These are phyloP conservation scores for Hypomyces rosellus DNA, from an alignment of 2,329 filamentous ascomycete species.

Conservation along the genomic window DNA sequence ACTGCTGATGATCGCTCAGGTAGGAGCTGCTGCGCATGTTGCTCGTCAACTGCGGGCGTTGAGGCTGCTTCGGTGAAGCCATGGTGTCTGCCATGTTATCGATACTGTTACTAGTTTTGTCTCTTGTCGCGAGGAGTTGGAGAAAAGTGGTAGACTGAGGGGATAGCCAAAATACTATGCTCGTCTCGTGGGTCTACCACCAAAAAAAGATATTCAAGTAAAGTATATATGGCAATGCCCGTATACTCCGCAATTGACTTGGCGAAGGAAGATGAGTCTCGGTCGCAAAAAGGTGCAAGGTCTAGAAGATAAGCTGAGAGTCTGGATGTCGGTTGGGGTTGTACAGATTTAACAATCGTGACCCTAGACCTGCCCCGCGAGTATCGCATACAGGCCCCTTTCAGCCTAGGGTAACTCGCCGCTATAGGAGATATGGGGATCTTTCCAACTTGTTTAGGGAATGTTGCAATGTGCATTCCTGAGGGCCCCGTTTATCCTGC, in stretches of 20 bases:
- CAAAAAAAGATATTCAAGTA: neutral
- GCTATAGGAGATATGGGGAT: neutral
- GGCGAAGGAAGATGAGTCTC: too few species aligned
- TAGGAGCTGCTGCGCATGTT: slow-evolving; percentile 56
- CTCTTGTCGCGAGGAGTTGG: neutral
- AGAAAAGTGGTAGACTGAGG: neutral
- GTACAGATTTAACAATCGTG: neutral
- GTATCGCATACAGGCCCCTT: neutral
- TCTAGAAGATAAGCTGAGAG: neutral
- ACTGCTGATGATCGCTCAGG: slow-evolving; percentile 57
- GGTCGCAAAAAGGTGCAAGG: neutral
- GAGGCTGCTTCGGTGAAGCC: slow-evolving; percentile 23
- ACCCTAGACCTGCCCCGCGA: neutral
- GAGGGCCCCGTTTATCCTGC: neutral
- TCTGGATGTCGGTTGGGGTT: neutral
- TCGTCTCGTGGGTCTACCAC: neutral
- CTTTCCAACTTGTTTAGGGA: neutral
- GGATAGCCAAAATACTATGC: neutral
- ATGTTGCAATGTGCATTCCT: neutral
- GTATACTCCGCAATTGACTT: neutral
- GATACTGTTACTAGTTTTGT: neutral
- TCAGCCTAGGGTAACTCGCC: neutral
- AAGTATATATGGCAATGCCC: neutral
- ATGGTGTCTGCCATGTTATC: slow-evolving; percentile 7
- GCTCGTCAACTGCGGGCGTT: slow-evolving; percentile 42